Evolutionary conservation across 2,329 filamentous ascomycete genomes (phyloP).

Genomic region (Pseudogymnoascus sp.): DNA sequence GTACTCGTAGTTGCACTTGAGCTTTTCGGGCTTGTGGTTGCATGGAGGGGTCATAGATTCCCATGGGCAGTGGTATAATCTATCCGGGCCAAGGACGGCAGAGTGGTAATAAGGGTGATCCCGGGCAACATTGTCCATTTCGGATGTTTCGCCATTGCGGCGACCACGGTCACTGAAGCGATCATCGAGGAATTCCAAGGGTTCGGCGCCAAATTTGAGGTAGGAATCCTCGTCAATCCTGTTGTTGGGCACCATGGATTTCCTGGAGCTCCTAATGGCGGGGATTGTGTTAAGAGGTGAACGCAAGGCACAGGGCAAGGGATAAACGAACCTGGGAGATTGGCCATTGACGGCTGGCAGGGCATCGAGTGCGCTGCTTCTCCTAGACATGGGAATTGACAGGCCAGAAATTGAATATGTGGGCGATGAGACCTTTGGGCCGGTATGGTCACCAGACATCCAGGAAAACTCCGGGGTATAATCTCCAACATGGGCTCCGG

Average conservation of each 20-base stretch:
- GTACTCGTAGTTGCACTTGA: slow-evolving; percentile 99
- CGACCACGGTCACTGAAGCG: slow-evolving; percentile 18
- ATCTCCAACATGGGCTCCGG: slow-evolving; percentile 14
- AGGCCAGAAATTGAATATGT: slow-evolving; percentile 14
- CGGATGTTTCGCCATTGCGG: slow-evolving; percentile 23
- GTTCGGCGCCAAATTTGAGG: slow-evolving; percentile 20
- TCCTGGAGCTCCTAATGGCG: slow-evolving; percentile 23
- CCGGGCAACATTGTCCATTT: slow-evolving; percentile 36
- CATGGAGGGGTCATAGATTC: slow-evolving; percentile 62
- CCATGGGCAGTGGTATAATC: slow-evolving; percentile 90
- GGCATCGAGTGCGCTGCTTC: slow-evolving; percentile 23
- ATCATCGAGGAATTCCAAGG: slow-evolving; percentile 23
- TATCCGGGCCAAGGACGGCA: slow-evolving; percentile 55
- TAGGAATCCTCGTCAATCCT: slow-evolving; percentile 25
- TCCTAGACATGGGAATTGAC: slow-evolving; percentile 19
- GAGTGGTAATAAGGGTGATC: slow-evolving; percentile 66
- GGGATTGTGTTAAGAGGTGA: slow-evolving; percentile 21
- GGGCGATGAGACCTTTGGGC: slow-evolving; percentile 21
- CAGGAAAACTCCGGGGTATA: slow-evolving; percentile 18
- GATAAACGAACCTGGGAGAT: slow-evolving; percentile 26
- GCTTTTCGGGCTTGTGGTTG: slow-evolving; percentile 86
- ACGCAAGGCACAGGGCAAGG: slow-evolving; percentile 8
- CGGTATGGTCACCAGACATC: slow-evolving; percentile 21
- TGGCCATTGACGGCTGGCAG: slow-evolving; percentile 22
- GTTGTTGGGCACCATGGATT: slow-evolving; percentile 23